phyloP scores from a whole-genome alignment of 495 filamentous ascomycete species.

The Entonaema liquescens region DNA sequence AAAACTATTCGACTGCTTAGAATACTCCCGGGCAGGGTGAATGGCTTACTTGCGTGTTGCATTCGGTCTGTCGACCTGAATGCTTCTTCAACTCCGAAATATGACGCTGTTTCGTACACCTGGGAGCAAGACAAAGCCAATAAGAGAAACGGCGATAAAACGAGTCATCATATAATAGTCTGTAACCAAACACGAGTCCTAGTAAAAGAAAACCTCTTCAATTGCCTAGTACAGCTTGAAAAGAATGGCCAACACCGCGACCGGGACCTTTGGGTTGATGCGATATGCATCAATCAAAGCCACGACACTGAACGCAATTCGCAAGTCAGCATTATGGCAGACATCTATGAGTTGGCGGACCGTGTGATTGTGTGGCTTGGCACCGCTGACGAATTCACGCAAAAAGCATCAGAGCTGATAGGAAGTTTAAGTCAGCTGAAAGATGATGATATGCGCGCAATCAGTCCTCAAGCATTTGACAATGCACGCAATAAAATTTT shows the following conservation, averaged over 20 bases:
- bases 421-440: slow-evolving; percentile 3
- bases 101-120: slow-evolving; percentile 44
- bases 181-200: slow-evolving; percentile 8
- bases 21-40: slow-evolving; percentile 15
- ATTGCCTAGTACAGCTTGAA: slow-evolving; percentile 35
- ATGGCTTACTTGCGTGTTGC: slow-evolving; percentile 19
- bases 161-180: not conserved
- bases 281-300: slow-evolving; percentile 43
- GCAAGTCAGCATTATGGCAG: slow-evolving; percentile 42
- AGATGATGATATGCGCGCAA: not conserved
- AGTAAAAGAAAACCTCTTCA: slow-evolving; percentile 36
- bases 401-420: slow-evolving; percentile 28
- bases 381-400: slow-evolving; percentile 15
- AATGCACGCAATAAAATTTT: not conserved
- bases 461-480: slow-evolving; percentile 7
- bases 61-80: slow-evolving; percentile 19
- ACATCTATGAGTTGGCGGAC: slow-evolving; percentile 34
- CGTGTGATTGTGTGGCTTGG: slow-evolving; percentile 44
- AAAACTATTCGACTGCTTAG: slow-evolving; percentile 31
- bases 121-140: slow-evolving; percentile 18
- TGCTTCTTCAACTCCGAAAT: not conserved
- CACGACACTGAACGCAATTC: slow-evolving; percentile 32
- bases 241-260: not conserved
- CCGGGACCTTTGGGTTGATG: slow-evolving; percentile 40
- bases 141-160: slow-evolving; percentile 4